Percentiles rank a stretch among this genome's conserved stretches.
Conservation (phyloP, 352 stramenopile genomes). For the Pythium pyrilobum region DNA sequence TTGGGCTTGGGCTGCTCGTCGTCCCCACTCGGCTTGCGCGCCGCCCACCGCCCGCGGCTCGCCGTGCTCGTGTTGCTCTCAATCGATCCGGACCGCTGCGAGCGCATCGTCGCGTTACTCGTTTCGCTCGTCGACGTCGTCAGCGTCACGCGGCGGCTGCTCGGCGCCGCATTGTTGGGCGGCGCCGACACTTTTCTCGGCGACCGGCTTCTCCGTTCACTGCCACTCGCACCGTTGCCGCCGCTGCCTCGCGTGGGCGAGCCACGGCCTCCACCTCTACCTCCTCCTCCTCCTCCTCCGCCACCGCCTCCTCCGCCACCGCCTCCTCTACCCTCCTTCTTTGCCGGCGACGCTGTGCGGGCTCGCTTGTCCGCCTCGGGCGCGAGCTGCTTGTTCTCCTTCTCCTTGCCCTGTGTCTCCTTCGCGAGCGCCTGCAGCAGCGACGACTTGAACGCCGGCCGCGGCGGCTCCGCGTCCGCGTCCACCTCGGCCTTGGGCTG, state of each 20-base stretch:
- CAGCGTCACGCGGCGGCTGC: constrained; percentile 10
- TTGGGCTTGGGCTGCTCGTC: constrained; percentile 8
- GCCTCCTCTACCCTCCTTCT: constrained; percentile 6
- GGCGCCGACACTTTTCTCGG: neutral
- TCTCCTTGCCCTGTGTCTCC: constrained; percentile 5
- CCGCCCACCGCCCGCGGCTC: constrained; percentile 10
- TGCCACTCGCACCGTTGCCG: constrained; percentile 5
- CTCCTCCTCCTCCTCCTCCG: neutral
- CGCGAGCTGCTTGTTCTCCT: neutral
- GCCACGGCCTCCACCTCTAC: constrained; percentile 2
- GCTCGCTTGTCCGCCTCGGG: too few relatives aligned
- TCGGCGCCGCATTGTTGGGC: neutral
- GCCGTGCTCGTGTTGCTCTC: constrained; percentile 19
- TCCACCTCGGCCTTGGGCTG: neutral
- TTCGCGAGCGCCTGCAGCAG: constrained; percentile 30
- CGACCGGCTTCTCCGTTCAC: too few relatives aligned
- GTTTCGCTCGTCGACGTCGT: neutral
- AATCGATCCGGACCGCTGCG: constrained; percentile 12
- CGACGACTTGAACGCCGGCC: constrained; percentile 42
- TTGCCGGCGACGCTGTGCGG: constrained; percentile 2
- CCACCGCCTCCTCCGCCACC: neutral
- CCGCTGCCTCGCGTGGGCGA: too few relatives aligned
- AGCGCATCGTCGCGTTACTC: neutral
- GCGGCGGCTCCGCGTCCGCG: too few relatives aligned
- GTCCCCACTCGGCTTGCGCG: constrained; percentile 10